Evolutionary conservation across 108 stramenopile species (phyloP).

Genomic region (Skeletonema menzelii): DNA sequence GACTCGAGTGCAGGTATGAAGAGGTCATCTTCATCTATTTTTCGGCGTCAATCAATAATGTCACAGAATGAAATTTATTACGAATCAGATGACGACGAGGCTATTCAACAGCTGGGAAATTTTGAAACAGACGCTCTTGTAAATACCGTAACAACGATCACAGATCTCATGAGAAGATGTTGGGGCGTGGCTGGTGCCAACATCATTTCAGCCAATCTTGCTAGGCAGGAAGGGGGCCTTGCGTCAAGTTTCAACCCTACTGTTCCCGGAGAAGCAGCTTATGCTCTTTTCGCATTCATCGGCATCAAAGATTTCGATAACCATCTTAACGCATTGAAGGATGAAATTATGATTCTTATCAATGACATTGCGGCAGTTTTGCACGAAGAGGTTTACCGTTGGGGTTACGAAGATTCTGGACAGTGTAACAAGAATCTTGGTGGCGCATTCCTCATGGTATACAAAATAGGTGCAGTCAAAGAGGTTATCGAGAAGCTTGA

Average conservation of each 20-base stretch:
- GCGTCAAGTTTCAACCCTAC: constrained; percentile 90
- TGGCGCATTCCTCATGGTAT: constrained; percentile 91
- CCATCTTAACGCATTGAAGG: constrained; percentile 80
- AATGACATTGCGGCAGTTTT: constrained; percentile 93
- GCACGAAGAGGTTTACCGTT: constrained; percentile 89
- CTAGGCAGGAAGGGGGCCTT: constrained; percentile 65
- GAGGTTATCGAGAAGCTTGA: constrained; percentile 76
- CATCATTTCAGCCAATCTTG: constrained; percentile 96
- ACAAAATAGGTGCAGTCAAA: constrained; percentile 72
- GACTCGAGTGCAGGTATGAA: background rate
- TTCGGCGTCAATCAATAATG: constrained; percentile 14
- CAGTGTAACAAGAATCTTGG: constrained; percentile 98
- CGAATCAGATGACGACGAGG: constrained; percentile 19
- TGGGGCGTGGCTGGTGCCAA: constrained; percentile 97
- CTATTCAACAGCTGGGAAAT: constrained; percentile 54
- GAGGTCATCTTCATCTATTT: background rate
- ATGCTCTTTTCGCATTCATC: constrained; percentile 95
- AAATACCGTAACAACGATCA: constrained; percentile 90
- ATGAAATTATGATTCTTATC: constrained; percentile 95
- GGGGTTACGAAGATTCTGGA: constrained; percentile 86
- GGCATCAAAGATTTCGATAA: constrained; percentile 88
- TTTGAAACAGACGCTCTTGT: constrained; percentile 95
- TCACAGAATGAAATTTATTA: constrained; percentile 10
- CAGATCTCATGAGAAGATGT: constrained; percentile 92
- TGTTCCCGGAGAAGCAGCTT: constrained; percentile 85